Conservation (phyloP, 78 protist species). For the Cavenderia fasciculata region DNA sequence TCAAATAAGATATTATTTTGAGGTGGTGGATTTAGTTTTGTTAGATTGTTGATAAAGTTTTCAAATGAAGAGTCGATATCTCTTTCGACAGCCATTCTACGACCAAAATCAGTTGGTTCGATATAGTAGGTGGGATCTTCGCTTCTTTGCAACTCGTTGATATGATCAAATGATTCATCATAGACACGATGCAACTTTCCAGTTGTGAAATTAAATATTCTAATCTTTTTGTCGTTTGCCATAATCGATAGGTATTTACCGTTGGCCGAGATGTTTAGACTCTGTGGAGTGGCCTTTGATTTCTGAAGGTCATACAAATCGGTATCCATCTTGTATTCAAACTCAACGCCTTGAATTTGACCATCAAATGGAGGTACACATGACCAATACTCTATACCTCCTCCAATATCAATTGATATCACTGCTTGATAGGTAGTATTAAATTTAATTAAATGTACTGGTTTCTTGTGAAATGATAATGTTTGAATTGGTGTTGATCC, state of each 20-base stretch:
- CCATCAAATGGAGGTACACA: conserved; percentile 1
- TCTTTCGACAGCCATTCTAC: conserved; percentile 91
- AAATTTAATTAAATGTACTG: conserved; percentile 67
- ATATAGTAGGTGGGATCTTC: conserved; percentile 50
- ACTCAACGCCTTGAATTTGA: conserved; percentile 37
- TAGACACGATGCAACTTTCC: conserved; percentile 87
- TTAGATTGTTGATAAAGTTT: background rate
- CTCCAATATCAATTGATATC: conserved; percentile 80
- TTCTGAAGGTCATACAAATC: conserved; percentile 91
- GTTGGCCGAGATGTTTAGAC: conserved; percentile 75
- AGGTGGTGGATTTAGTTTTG: conserved; percentile 35
- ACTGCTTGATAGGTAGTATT: conserved; percentile 31
- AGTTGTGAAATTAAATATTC: conserved; percentile 78
- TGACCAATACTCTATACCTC: conserved; percentile 90
- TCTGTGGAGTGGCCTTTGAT: conserved; percentile 42
- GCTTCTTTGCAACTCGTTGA: conserved; percentile 57
- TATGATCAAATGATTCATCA: conserved; percentile 79
- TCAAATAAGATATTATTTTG: conserved; percentile 89
- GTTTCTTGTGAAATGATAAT: conserved; percentile 30
- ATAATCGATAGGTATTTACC: conserved; percentile 82
- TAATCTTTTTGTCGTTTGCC: conserved; percentile 77
- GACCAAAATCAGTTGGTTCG: conserved; percentile 92
- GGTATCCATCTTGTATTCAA: conserved; percentile 90
- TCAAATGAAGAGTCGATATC: conserved; percentile 61
- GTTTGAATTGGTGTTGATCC: background rate